A percentile compares a stretch with the other conserved stretches of the same genome.
These are phyloP conservation scores for Pulveroboletus sp. DNA, from an alignment of 768 basidiomycete genomes.

Conservation along the genomic window DNA sequence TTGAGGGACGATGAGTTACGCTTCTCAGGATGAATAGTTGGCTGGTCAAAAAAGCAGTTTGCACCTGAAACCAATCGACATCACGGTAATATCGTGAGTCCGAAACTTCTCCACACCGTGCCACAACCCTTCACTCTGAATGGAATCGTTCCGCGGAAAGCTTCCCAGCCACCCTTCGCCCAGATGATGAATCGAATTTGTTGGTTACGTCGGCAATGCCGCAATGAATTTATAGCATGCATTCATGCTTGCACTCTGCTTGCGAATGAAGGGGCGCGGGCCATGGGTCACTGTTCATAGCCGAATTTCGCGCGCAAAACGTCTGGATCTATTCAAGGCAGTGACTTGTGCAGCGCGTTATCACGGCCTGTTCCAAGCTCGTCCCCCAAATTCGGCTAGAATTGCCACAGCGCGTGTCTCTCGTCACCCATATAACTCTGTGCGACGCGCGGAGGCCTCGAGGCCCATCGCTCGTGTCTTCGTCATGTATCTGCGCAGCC, in stretches of 20 bases:
- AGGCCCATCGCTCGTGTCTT: conserved; percentile 27
- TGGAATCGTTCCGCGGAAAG: too few species aligned
- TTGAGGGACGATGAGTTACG: too few species aligned
- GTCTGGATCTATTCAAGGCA: conserved; percentile 10
- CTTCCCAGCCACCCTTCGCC: not conserved
- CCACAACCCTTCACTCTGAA: too few species aligned
- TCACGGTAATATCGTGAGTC: too few species aligned
- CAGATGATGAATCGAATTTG: conserved; percentile 1
- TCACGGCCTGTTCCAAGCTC: conserved; percentile 2
- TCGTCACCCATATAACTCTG: conserved; percentile 7
- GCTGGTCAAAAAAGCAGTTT: too few species aligned
- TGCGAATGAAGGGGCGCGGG: not conserved
- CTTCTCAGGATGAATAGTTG: too few species aligned
- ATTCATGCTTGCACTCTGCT: not conserved
- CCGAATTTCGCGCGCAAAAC: not conserved
- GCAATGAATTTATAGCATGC: conserved; percentile 2
- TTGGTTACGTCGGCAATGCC: not conserved
- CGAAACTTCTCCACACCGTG: too few species aligned
- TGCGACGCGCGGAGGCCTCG: conserved; percentile 29
- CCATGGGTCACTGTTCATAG: conserved; percentile 6
- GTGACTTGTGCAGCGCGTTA: conserved; percentile 15
- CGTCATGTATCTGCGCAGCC: conserved; percentile 21
- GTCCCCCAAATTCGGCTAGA: conserved; percentile 3
- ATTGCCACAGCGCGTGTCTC: conserved; percentile 19
- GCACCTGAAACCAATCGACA: too few species aligned